phyloP scores from a whole-genome alignment of 2,329 filamentous ascomycete species.

The Fusarium newnesense region DNA sequence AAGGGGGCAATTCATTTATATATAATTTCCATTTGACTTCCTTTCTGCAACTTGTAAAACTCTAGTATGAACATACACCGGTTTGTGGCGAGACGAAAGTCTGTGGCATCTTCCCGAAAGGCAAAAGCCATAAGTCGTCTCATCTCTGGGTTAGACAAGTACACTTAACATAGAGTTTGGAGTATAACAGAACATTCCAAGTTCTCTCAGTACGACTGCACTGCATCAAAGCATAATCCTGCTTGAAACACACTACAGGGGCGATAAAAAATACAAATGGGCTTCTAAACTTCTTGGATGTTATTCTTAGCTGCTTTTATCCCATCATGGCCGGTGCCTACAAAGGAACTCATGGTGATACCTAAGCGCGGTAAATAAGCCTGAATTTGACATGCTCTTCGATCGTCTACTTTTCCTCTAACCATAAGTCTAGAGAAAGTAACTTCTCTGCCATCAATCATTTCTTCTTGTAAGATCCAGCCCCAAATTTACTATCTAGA shows the following conservation, averaged over 20 bases:
- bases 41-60: rapidly evolving
- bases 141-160: rapidly evolving
- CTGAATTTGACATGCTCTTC: too few relatives aligned
- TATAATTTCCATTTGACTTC: rapidly evolving
- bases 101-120: not conserved
- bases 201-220: too few relatives aligned
- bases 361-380: too few relatives aligned
- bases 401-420: too few relatives aligned
- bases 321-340: too few relatives aligned
- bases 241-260: not conserved
- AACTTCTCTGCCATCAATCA: too few relatives aligned
- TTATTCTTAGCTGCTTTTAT: not conserved
- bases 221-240: not conserved
- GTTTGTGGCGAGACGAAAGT: not conserved
- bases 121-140: not conserved
- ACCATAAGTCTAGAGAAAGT: too few relatives aligned
- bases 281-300: not conserved
- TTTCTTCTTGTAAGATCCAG: too few relatives aligned
- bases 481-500: too few relatives aligned
- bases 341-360: too few relatives aligned
- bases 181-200: too few relatives aligned
- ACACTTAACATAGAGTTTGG: not conserved
- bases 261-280: not conserved
- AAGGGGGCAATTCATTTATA: rapidly evolving
- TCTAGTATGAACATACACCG: rapidly evolving